Percentiles rank a stretch among this genome's conserved stretches.
phyloP scores from a whole-genome alignment of 352 stramenopile species.

The Phytophthora syringae region DNA sequence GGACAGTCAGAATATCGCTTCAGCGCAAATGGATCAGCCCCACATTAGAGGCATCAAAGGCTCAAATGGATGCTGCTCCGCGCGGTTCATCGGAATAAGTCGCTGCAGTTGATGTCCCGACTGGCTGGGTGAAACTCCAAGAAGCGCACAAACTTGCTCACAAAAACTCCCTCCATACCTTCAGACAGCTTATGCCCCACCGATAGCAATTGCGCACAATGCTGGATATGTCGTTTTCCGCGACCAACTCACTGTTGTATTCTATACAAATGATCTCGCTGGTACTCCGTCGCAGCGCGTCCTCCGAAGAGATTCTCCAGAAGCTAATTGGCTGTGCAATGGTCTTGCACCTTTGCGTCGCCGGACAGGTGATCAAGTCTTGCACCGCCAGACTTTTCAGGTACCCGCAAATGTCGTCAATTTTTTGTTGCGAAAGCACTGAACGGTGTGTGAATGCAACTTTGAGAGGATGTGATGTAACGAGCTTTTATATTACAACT shows the following conservation, averaged over 20 bases:
- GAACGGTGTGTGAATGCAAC: too few species aligned
- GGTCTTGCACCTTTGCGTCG: constrained; percentile 2
- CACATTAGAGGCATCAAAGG: neutral
- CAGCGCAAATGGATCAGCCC: constrained; percentile 6
- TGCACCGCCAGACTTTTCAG: constrained; percentile 10
- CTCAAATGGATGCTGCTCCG: neutral
- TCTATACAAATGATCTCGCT: constrained; percentile 16
- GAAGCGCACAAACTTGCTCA: constrained; percentile 3
- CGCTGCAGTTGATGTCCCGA: constrained; percentile 1
- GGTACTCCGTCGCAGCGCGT: constrained; percentile 2
- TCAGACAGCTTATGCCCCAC: constrained; percentile 3
- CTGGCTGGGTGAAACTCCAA: neutral
- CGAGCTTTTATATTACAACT: too few species aligned
- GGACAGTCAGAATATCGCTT: neutral
- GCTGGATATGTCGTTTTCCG: constrained; percentile 11
- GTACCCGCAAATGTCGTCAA: too few species aligned
- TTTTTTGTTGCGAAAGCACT: too few species aligned
- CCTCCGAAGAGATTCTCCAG: neutral
- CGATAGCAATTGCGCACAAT: neutral
- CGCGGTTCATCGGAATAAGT: constrained; percentile 1
- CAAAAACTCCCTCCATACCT: neutral
- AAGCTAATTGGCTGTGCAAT: constrained; percentile 4
- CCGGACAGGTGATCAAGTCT: neutral
- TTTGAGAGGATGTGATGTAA: too few species aligned
- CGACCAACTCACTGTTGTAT: constrained; percentile 2